These are phyloP conservation scores for Dictyophora rubrovolvata DNA, from an alignment of 768 basidiomycete species.

Conservation along the genomic window DNA sequence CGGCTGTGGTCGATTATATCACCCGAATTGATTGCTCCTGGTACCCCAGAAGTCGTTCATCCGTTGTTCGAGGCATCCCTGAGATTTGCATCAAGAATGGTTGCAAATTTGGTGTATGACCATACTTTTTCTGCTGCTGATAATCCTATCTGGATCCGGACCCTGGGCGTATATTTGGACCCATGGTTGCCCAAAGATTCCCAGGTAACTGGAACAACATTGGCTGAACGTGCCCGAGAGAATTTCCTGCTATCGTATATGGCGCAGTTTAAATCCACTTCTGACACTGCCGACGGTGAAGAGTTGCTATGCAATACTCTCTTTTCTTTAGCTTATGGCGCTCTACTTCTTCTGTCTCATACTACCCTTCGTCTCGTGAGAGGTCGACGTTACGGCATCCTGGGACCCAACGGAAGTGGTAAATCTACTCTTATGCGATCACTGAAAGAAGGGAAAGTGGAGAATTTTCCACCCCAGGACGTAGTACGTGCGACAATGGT, in stretches of 20 bases:
- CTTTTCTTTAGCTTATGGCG: conserved; percentile 94
- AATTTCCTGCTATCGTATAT: conserved; percentile 53
- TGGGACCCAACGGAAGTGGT: conserved; percentile 92
- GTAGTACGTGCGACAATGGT: conserved; percentile 91
- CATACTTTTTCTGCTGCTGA: conserved; percentile 47
- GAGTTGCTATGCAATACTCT: conserved; percentile 86
- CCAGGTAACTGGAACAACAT: conserved; percentile 32
- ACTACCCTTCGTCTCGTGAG: conserved; percentile 82
- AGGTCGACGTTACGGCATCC: conserved; percentile 89
- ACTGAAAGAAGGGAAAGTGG: conserved; percentile 87
- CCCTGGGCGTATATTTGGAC: conserved; percentile 58
- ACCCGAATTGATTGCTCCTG: conserved; percentile 29
- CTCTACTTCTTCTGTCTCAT: conserved; percentile 87
- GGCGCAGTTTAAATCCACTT: conserved; percentile 42
- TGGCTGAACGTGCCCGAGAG: conserved; percentile 53
- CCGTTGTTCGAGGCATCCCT: conserved; percentile 51
- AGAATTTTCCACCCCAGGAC: conserved; percentile 88
- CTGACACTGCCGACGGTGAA: conserved; percentile 51
- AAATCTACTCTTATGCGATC: conserved; percentile 96
- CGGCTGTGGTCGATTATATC: conserved; percentile 54
- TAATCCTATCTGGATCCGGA: conserved; percentile 51
- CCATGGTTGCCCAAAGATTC: conserved; percentile 48
- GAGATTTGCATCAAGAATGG: conserved; percentile 60
- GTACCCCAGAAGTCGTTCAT: conserved; percentile 37
- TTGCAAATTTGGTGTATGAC: conserved; percentile 61